phyloP scores from a whole-genome alignment of 2,329 filamentous ascomycete genomes.

The Emmonsiellopsis sp. region DNA sequence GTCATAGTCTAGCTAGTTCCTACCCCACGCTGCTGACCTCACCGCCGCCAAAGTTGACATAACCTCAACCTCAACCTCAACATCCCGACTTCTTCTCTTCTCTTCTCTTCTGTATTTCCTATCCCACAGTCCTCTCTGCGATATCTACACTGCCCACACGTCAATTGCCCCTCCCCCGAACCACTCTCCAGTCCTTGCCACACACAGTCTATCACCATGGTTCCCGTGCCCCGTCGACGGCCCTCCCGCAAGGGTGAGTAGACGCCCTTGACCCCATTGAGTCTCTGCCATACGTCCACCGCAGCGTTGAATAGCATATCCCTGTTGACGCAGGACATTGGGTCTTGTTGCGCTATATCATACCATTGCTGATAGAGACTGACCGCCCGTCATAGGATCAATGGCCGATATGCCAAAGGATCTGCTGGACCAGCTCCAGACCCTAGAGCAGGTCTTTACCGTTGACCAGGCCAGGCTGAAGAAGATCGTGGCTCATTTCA shows the following conservation, averaged over 20 bases:
- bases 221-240: slow-evolving; percentile 55
- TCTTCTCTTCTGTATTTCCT: neutral
- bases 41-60: neutral
- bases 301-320: too few species aligned
- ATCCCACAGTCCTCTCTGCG: neutral
- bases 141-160: too few species aligned
- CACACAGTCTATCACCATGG: slow-evolving; percentile 42
- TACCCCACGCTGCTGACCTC: too few species aligned
- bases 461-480: slow-evolving; percentile 74
- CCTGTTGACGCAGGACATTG: neutral
- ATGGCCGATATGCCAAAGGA: slow-evolving; percentile 85
- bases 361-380: neutral
- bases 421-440: slow-evolving; percentile 70
- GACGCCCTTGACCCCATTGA: slow-evolving; percentile 3
- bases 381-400: slow-evolving; percentile 51
- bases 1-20: too few species aligned
- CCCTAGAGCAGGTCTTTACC: slow-evolving; percentile 75
- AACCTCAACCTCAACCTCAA: neutral
- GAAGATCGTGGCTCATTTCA: slow-evolving; percentile 81
- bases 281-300: neutral
- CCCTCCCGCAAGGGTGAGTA: slow-evolving; percentile 66
- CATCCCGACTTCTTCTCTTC: neutral
- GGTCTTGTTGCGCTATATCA: neutral
- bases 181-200: neutral
- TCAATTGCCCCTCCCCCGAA: neutral